Base-by-base conservation (phyloP, 108 stramenopile genomes). In the Bacterosira constricta region DNA sequence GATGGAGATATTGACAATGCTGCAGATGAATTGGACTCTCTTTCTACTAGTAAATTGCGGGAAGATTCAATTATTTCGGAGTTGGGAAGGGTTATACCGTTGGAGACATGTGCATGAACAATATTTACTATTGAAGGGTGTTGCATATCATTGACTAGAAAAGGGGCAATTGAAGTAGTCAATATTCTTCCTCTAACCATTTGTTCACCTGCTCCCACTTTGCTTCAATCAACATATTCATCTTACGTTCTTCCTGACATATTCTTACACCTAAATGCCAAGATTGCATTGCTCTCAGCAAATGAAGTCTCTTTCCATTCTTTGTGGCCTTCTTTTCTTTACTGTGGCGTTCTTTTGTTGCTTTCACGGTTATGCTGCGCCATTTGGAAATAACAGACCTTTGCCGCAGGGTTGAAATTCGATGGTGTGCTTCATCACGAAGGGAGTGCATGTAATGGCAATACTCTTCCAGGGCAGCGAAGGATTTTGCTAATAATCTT, bases 11-110 rank as follows among this genome's bases (percentile, higher is more conserved):
- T 63, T 27, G 69, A 68, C 23, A 46, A 51, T 20, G 35, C 34
- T 0, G 32, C 51, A 45, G 26, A 34, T 41, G 51, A 61, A 17
- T 53, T 58, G 27, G 41, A 77, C 3, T 73, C 83, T 42, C 56
- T 90, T 1, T 83, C 63, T 0, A 87, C 86, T 5, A 56, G 75
- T 13, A 23, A 26, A 45, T 57, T 90, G 29, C 72, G 89, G 23
- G 80, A 85, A 49, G 63, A 84, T 65, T 83, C 83, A 10, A 71
- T 90, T 39, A 90, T 90, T 29, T 85, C 86, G 5, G 85, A 84
- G 53, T 73, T 81, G 11, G 89, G 89, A 59, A 76, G 89, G 72
- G 71, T 89, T 35, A 31, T 42, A 27, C 29, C 67, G 25, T 13
- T 35, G 18, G 41, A 45, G 26, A 26, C 9, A 27, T 55, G 26